Conservation (phyloP, 768 basidiomycete genomes). For the Suillus occidentalis region DNA sequence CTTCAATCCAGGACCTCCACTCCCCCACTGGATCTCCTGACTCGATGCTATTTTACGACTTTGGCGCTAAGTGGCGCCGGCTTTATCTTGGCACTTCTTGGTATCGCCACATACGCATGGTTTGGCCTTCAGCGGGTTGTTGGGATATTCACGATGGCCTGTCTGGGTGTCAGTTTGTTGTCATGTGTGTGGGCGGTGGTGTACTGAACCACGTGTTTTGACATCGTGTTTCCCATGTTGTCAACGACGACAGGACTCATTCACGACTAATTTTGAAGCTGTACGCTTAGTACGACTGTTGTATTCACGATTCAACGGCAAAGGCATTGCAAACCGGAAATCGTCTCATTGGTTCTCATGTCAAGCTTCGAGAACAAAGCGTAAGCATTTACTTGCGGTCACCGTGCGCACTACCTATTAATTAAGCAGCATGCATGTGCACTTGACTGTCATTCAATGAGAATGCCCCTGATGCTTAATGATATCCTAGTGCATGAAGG, state of each 20-base stretch:
- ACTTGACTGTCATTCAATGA: neutral
- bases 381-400: neutral
- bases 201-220: neutral
- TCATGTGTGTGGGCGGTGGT: slow-evolving; percentile 26
- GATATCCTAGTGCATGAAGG: too few species aligned
- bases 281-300: neutral
- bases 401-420: neutral
- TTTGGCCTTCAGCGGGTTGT: slow-evolving; percentile 21
- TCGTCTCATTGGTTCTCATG: neutral
- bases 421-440: neutral
- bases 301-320: neutral
- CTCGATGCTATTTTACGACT: slow-evolving; percentile 26
- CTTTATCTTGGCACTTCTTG: slow-evolving; percentile 26
- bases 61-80: slow-evolving; percentile 24
- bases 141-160: slow-evolving; percentile 29
- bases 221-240: neutral
- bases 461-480: too few species aligned
- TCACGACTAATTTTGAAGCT: neutral
- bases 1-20: neutral
- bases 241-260: neutral
- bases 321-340: neutral
- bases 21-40: slow-evolving; percentile 22
- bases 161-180: slow-evolving; percentile 22
- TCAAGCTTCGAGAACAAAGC: neutral
- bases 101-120: slow-evolving; percentile 30